Percentiles rank a stretch among this genome's conserved stretches.
These are phyloP conservation scores for Dactylellina parvicollis DNA, from an alignment of 2,329 filamentous ascomycete genomes.

Conservation along the genomic window DNA sequence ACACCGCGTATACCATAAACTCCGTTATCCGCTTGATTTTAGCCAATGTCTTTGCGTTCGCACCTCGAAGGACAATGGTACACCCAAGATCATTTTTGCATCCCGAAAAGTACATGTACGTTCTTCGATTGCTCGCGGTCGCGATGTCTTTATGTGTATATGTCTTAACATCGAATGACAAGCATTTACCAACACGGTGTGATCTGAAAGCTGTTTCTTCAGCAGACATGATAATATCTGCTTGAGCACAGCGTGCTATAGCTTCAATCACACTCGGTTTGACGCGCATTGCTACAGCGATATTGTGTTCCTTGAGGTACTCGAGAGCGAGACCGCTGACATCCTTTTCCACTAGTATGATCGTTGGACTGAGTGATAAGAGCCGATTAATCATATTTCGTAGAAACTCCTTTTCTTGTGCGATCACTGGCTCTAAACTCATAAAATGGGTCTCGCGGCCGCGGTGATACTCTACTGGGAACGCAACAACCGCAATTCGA, in stretches of 20 bases:
- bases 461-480: slow-evolving; percentile 93
- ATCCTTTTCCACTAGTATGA: slow-evolving; percentile 90
- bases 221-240: slow-evolving; percentile 90
- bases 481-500: slow-evolving; percentile 89
- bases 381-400: slow-evolving; percentile 92
- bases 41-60: slow-evolving; percentile 74
- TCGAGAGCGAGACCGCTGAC: slow-evolving; percentile 91
- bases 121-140: slow-evolving; percentile 71
- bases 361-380: slow-evolving; percentile 80
- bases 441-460: slow-evolving; percentile 92
- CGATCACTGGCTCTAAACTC: slow-evolving; percentile 95
- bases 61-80: slow-evolving; percentile 89
- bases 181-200: slow-evolving; percentile 80
- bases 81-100: slow-evolving; percentile 85
- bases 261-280: slow-evolving; percentile 96
- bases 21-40: slow-evolving; percentile 93
- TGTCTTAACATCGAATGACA: slow-evolving; percentile 93
- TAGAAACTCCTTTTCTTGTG: slow-evolving; percentile 93
- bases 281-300: slow-evolving; percentile 95
- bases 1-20: slow-evolving; percentile 99
- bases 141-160: slow-evolving; percentile 81
- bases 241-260: slow-evolving; percentile 89
- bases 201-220: slow-evolving; percentile 85
- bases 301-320: slow-evolving; percentile 85
- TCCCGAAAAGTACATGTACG: slow-evolving; percentile 93